Evolutionary conservation across 2,329 filamentous ascomycete genomes (phyloP).

Genomic region (Graphilbum fragrans): DNA sequence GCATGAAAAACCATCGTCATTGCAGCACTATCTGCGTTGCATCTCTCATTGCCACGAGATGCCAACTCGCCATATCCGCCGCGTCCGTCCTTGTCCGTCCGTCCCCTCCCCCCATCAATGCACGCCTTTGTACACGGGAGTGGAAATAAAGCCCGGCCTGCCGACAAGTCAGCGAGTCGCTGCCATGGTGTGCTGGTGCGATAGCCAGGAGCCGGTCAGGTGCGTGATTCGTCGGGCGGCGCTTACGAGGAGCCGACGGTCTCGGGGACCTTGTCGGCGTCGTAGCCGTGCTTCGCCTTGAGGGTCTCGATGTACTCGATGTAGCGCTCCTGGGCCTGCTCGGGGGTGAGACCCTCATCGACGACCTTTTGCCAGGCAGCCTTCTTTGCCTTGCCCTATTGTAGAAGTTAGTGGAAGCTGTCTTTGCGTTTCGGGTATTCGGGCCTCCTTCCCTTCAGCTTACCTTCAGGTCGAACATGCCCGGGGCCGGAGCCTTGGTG

Average conservation of each 20-base stretch:
- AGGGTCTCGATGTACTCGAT: constrained; percentile 59
- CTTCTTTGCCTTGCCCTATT: constrained; percentile 68
- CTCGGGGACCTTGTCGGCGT: constrained; percentile 52
- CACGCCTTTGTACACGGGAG: no score
- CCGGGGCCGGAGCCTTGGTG: constrained; percentile 41
- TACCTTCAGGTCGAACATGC: constrained; percentile 62
- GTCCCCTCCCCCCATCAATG: no score
- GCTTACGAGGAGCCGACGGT: constrained; percentile 24
- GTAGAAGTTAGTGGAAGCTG: constrained; percentile 1
- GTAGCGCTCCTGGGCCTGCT: constrained; percentile 66
- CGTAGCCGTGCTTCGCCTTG: constrained; percentile 57
- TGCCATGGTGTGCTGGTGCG: no score
- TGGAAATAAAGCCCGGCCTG: no score
- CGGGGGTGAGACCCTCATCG: constrained; percentile 47
- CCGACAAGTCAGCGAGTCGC: no score
- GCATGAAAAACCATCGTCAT: no score
- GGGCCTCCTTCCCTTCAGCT: constrained; percentile 8
- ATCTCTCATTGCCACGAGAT: no score
- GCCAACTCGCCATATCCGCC: no score
- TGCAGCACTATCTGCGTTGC: no score
- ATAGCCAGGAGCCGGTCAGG: no score
- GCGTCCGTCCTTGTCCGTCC: no score
- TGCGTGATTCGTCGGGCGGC: background rate
- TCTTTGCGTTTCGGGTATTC: background rate
- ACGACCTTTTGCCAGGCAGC: constrained; percentile 62